Evolutionary conservation across 441 rosid genomes (phyloP), one percentile per base, ranked within the genome.

Genomic region (Adansonia madagascariensis): DNA sequence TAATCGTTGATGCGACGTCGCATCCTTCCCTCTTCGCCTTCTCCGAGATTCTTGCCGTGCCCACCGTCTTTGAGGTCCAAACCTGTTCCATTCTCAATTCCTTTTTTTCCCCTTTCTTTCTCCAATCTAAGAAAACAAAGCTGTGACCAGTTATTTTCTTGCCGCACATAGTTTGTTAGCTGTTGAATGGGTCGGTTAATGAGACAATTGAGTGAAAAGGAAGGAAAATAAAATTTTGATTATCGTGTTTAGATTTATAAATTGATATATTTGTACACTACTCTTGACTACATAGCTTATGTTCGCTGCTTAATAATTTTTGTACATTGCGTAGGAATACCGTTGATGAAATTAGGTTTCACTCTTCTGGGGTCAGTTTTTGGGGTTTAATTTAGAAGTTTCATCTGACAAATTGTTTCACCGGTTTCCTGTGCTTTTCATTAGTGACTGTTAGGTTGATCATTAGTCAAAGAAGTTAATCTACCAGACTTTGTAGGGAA

Each of bases 21-120:
- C 89, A 94, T 74, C 94, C 97, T 35, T 92, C 87, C 15, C 98
- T 96, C 61, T 96, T 96, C 75, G 98, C 97, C 71, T 96, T 93
- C 91, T 94, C 98, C 22, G 99, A 96, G 93, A 93, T 96, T 87
- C 93, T 96, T 81, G 87, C 91, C 22, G 89, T 89, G 12, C 95
- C 95, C 24, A 80, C 59, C 70, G 82, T 94, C 72, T 79, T 84
- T 65, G 84, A 92, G 94, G 99, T 91, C 65, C 39, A 71, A 69
- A 56, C 69, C 20, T 41, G 31, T 22, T 67, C 53, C 69, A 1
- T 75, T 72, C 35, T 22, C 1, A 10, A n/a, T n/a, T 8, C 3
- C 0, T 20, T 79, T n/a, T 20, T 14, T 0, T 56, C 18, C 1
- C 60, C 4, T 15, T 27, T 56, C 39, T 71, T 52, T 65, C 18